Evolutionary conservation across 495 filamentous ascomycete genomes (phyloP).

Genomic region (Chlorociboria aeruginascens): DNA sequence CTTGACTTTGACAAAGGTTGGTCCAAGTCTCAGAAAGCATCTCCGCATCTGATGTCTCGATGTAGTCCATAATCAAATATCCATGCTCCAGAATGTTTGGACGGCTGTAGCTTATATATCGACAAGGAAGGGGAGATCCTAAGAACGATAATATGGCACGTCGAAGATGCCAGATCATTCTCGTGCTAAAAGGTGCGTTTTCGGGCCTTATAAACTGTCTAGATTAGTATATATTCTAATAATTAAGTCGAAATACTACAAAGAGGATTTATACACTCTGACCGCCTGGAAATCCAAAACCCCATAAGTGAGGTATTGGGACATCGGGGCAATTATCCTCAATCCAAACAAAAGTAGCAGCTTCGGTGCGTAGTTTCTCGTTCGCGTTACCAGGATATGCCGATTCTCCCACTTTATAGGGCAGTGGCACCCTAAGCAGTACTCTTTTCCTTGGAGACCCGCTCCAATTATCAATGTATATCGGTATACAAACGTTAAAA

Average conservation of each 20-base stretch:
- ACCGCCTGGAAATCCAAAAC: slow-evolving; percentile 22
- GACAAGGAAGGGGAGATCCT: slow-evolving; percentile 2
- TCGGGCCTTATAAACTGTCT: too few species aligned
- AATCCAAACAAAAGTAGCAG: slow-evolving; percentile 23
- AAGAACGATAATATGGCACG: neutral
- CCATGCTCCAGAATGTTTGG: neutral
- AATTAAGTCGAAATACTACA: slow-evolving; percentile 1
- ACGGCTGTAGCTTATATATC: neutral
- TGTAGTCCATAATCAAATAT: slow-evolving; percentile 27
- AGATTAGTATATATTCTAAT: too few species aligned
- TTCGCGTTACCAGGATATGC: slow-evolving; percentile 24
- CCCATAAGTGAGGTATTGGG: slow-evolving; percentile 20
- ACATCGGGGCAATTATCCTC: slow-evolving; percentile 22
- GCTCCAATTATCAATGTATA: neutral
- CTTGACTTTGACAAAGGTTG: slow-evolving; percentile 9
- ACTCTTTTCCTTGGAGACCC: neutral
- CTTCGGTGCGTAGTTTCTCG: slow-evolving; percentile 22
- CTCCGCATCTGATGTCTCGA: slow-evolving; percentile 15
- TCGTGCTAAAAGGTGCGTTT: too few species aligned
- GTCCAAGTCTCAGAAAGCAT: slow-evolving; percentile 27
- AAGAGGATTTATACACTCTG: slow-evolving; percentile 16
- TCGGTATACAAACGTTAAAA: slow-evolving; percentile 29
- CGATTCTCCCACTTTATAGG: slow-evolving; percentile 16
- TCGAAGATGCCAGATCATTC: neutral
- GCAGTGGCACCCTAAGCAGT: slow-evolving; percentile 10